phyloP scores from a whole-genome alignment of 768 basidiomycete genomes.

The Agrocybe pediades region DNA sequence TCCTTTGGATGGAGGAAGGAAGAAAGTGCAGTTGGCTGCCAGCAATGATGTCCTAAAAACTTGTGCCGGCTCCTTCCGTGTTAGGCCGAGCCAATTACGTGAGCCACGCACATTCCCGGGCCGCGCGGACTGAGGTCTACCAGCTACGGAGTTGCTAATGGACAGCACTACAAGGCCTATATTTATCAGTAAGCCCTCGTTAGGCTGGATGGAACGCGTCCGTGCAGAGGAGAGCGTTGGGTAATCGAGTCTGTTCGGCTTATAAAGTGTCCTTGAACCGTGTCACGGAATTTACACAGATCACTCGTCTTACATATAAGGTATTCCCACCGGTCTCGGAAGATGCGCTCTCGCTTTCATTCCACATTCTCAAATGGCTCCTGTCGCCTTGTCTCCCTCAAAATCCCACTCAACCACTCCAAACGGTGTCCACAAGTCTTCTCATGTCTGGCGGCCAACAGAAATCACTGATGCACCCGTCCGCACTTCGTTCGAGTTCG shows the following conservation, averaged over 20 bases:
- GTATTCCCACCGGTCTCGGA: conserved; percentile 14
- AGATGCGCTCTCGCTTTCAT: conserved; percentile 13
- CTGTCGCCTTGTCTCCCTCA: conserved; percentile 26
- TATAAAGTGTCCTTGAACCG: conserved; percentile 14
- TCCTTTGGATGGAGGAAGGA: conserved; percentile 23
- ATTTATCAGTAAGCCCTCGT: not conserved
- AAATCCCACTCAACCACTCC: conserved; percentile 8
- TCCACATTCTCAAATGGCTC: conserved; percentile 28
- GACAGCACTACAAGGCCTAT: not conserved
- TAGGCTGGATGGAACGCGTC: not conserved
- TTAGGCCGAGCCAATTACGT: conserved; percentile 38
- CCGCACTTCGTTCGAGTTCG: conserved; percentile 64
- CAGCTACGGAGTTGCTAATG: not conserved
- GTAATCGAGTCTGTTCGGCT: conserved; percentile 15
- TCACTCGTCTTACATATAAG: conserved; percentile 23
- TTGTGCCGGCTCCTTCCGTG: conserved; percentile 38
- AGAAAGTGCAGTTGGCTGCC: conserved; percentile 22
- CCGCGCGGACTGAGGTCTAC: conserved; percentile 8
- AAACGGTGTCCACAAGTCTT: conserved; percentile 20
- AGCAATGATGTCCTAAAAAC: conserved; percentile 29
- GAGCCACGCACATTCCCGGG: conserved; percentile 22
- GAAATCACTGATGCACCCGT: conserved; percentile 25
- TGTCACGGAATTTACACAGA: conserved; percentile 26
- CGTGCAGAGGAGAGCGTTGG: not conserved
- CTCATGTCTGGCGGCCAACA: conserved; percentile 36